A percentile compares a stretch with the other conserved stretches of the same genome.
Evolutionary conservation across 1,284 basidiomycete species (phyloP).

Genomic region (Leccinum pallidistipes): DNA sequence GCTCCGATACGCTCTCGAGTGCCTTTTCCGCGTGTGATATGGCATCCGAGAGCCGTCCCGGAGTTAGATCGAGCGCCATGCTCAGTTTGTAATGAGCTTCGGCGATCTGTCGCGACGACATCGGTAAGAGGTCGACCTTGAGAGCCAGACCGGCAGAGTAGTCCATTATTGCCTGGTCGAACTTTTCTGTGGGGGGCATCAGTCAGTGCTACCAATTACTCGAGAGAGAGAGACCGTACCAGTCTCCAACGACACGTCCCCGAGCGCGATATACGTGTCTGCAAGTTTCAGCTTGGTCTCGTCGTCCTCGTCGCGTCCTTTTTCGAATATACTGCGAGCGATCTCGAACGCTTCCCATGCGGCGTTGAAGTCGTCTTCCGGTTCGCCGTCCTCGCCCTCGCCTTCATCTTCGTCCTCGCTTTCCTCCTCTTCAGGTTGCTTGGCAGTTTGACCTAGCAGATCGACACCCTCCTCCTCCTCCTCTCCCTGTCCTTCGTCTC

Average conservation of each 20-base stretch:
- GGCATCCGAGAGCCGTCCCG: conserved; percentile 76
- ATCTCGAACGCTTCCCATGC: conserved; percentile 93
- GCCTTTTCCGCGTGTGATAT: conserved; percentile 79
- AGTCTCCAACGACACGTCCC: conserved; percentile 88
- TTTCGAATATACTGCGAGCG: conserved; percentile 80
- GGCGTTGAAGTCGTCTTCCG: conserved; percentile 92
- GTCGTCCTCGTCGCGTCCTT: conserved; percentile 57
- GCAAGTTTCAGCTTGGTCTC: conserved; percentile 72
- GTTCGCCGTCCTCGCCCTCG: conserved; percentile 50
- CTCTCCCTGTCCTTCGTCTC: conserved; percentile 66
- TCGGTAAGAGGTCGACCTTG: conserved; percentile 70
- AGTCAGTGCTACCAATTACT: conserved; percentile 1
- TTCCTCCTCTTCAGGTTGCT: conserved; percentile 45
- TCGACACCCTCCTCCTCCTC: conserved; percentile 54
- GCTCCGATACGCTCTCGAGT: conserved; percentile 68
- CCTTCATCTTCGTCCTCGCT: conserved; percentile 52
- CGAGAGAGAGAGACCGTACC: conserved; percentile 43
- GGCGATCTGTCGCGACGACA: conserved; percentile 82
- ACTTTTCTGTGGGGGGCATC: conserved; percentile 67
- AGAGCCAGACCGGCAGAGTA: conserved; percentile 73
- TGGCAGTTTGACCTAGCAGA: conserved; percentile 56
- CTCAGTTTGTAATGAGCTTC: conserved; percentile 90
- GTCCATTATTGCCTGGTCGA: conserved; percentile 86
- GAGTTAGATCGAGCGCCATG: conserved; percentile 84
- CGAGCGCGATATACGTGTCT: conserved; percentile 81